Conservation (phyloP, 225 moss, liverwort and hornwort species). For the Polytrichum formosum region DNA sequence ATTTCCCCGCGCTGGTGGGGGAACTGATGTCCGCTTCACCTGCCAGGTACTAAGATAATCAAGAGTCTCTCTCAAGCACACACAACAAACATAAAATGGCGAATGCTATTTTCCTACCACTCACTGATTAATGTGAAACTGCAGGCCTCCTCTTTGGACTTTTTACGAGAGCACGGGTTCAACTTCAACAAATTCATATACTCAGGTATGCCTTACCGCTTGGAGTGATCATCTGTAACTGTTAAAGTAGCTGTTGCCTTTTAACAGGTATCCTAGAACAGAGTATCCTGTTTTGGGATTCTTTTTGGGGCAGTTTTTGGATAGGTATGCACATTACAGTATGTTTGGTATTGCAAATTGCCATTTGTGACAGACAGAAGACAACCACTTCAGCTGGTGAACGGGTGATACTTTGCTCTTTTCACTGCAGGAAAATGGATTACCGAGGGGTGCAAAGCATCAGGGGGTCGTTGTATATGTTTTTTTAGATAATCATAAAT, state of each 20-base stretch:
- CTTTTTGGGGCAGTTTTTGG: not conserved
- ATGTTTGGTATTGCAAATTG: not conserved
- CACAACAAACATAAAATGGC: too few relatives aligned
- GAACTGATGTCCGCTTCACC: conserved; percentile 51
- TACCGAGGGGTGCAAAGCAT: conserved; percentile 1
- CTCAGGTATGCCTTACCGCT: conserved; percentile 34
- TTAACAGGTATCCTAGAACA: too few relatives aligned
- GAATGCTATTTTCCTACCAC: not conserved
- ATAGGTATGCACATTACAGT: not conserved
- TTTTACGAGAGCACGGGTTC: conserved; percentile 81
- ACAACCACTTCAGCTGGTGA: conserved; percentile 3
- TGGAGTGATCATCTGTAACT: not conserved
- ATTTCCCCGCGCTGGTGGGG: conserved; percentile 44
- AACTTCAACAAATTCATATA: conserved; percentile 91
- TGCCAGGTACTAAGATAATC: conserved; percentile 38
- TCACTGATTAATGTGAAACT: conserved; percentile 13
- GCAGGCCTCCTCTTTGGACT: conserved; percentile 90
- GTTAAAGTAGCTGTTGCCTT: too few relatives aligned
- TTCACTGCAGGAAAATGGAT: conserved; percentile 2
- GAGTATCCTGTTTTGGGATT: too few relatives aligned
- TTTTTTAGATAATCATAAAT: not conserved
- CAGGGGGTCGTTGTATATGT: not conserved
- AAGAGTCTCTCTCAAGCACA: too few relatives aligned
- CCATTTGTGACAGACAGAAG: not conserved
- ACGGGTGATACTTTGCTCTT: not conserved